Evolutionary conservation across 306 rosid species (phyloP), one percentile per base, ranked within the genome.

Genomic region (Macrotyloma uniflorum): DNA sequence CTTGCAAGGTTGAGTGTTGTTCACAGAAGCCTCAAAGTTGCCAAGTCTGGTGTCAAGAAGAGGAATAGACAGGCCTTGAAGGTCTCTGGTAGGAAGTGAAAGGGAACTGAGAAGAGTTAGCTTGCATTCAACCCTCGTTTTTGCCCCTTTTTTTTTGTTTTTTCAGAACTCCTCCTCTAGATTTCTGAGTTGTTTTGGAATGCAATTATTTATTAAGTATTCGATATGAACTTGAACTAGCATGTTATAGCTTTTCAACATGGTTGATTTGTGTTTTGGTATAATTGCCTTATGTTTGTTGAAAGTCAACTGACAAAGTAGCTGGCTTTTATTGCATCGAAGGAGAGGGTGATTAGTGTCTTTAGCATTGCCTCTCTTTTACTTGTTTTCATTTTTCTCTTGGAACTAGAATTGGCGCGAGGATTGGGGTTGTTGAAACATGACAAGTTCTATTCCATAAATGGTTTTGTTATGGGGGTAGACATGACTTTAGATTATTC

Each of bases 1-100:
- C 93, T 93, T 54, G 91, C 97, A 75, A 88, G 99, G 88, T 68
- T 92, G 90, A 93, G 98, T 78, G 96, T 82, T n/a, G 99, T 93
- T 61, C 75, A 89, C 69, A 86, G 88, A 87, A 95, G 99, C 87
- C 93, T 93, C 62, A 93, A 79, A 87, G 93, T 95, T 65, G 81
- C 96, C 22, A 95, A 95, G 88, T 95, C 98, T 15, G 99, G 99
- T 65, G 91, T 61, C 26, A 94, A 91, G 94, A 94, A 94, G 91
- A 94, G 89, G 91, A 94, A 90, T 78, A 94, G 97, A 70, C 96
- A 90, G 63, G 91, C 88, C 1, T 64, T 80, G 79, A 89, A 62
- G 84, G 51, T 72, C 75, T 70, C 0, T 72, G 86, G 88, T 53
- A 82, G 77, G 73, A 83, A 79, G 70, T 74, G 76, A 81, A 53